Conservation (phyloP, 2,329 filamentous ascomycete genomes). For the Talaromyces sp. region DNA sequence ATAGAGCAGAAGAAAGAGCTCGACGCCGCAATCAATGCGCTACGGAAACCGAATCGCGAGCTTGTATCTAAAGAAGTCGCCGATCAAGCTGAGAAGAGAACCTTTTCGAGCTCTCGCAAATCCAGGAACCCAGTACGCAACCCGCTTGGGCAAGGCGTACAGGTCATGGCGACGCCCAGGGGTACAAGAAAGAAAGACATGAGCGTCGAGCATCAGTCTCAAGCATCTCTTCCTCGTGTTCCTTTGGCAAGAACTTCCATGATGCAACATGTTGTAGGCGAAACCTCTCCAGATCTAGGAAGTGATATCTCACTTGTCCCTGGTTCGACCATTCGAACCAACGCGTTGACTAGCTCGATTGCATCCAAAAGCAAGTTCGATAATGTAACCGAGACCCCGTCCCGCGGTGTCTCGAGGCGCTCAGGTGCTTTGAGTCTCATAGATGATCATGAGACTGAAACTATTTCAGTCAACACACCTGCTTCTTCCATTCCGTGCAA, state of each 20-base stretch:
- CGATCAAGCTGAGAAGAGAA: slow-evolving; percentile 42
- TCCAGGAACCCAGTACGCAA: slow-evolving; percentile 44
- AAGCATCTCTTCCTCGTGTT: slow-evolving; percentile 26
- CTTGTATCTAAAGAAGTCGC: slow-evolving; percentile 48
- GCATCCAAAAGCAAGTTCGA: slow-evolving; percentile 21
- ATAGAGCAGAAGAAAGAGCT: slow-evolving; percentile 50
- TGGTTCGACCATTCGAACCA: slow-evolving; percentile 33
- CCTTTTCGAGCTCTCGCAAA: slow-evolving; percentile 36
- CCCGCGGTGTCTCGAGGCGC: slow-evolving; percentile 33
- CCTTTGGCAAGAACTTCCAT: slow-evolving; percentile 23
- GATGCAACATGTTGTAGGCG: neutral
- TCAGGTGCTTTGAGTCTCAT: slow-evolving; percentile 21
- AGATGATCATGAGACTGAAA: slow-evolving; percentile 7
- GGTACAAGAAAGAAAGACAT: slow-evolving; percentile 37
- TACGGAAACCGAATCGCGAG: slow-evolving; percentile 50
- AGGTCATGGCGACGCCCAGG: slow-evolving; percentile 51
- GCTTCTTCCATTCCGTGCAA: slow-evolving; percentile 13
- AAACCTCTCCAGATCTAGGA: slow-evolving; percentile 27
- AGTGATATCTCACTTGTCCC: slow-evolving; percentile 35
- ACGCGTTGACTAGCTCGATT: slow-evolving; percentile 17
- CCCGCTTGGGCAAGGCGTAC: slow-evolving; percentile 44
- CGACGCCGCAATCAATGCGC: slow-evolving; percentile 48
- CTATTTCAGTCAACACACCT: slow-evolving; percentile 19
- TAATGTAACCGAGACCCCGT: slow-evolving; percentile 42
- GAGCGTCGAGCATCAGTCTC: slow-evolving; percentile 22